Base-by-base conservation (phyloP, 805 yeast species). In the Yarrowia sp. region DNA sequence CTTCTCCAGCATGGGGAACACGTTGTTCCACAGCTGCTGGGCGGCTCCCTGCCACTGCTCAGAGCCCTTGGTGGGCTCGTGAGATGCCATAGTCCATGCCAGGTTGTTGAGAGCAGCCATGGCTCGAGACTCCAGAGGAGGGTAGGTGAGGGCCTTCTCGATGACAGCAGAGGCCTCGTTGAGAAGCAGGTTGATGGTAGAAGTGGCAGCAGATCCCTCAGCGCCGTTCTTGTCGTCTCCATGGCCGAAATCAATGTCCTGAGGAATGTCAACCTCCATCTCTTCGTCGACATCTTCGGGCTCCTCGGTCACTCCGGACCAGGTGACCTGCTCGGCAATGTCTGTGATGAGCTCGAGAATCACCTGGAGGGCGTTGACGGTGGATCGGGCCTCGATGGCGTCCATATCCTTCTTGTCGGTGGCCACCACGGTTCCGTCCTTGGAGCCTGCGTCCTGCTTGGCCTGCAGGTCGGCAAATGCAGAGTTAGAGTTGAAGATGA, bases 311-410 rank as follows among this genome's bases (percentile, higher is more conserved):
- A 66, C 67, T 4, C 66, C 66, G n/a, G 66, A 36, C 66, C 66
- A 61, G 38, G 85, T 84, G 9, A 82, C 72, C 36, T 80, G 77
- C 75, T 92, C 97, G 72, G 89, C 83, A 8, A 87, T 80, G 0
- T 93, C 89, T 0, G 97, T 86, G 30, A 91, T 80, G 39, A 94
- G 76, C 75, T 94, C 98, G 24, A 93, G 77, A 0, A 89, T 81
- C 0, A 88, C 82, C 72, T 91, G 96, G 24, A 90, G 79, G 4
- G 90, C 82, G 70, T 88, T 88, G 60, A 89, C 77, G 61, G 74
- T 74, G 9, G 77, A 73, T 67, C 84, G 81, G 20, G 73, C 73
- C 7, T 50, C 67, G 14, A 71, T 58, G n/a, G 70, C 72, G 7
- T 53, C 30, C 24, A 68, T 63, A 17, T 71, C 69, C 19, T 70